Evolutionary conservation across 306 rosid species (phyloP), one percentile per base, ranked within the genome.

Genomic region (Cucumis hystrix): DNA sequence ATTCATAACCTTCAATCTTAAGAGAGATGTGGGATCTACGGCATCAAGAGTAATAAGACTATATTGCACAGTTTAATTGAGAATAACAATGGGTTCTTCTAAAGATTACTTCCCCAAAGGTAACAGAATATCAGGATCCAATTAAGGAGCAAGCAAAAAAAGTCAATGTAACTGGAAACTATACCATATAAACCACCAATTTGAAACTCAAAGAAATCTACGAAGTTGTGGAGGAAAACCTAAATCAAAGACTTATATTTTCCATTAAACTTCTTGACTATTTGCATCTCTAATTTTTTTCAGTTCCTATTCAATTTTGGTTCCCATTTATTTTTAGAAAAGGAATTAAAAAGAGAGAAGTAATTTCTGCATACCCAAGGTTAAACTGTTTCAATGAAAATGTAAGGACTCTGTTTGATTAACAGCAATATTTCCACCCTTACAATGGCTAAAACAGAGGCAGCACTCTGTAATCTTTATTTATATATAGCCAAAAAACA

Each of bases 321-420:
- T 61, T 13, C 67, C 67, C 14, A 61, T 61, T 28, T 61, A 14
- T 61, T 40, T 39, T 6, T 39, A 39, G 37, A 39, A 39, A 39
- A 39, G 6, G 41, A 39, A 39, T 33, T 33, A 39, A 39, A 39
- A 39, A 39, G 8, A 39, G 8, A 39, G 9, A 39, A 57, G 45
- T 51, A 51, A 67, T 52, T 66, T 83, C 49, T 45, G 79, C 83
- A 14, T 85, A 95, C 98, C 90, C 98, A 97, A 69, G 78, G 30
- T 28, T 28, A 28, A 28, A 3, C 30, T 28, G 30, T 28, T 28
- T 28, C 30, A 28, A 28, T 23, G 25, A 23, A 23, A 23, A n/a
- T n/a, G n/a, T n/a, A n/a, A n/a, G n/a, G n/a, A n/a, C n/a, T n/a
- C n/a, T n/a, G n/a, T n/a, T n/a, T n/a, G n/a, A n/a, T n/a, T n/a